Percentiles rank a stretch among this genome's conserved stretches.
phyloP scores from a whole-genome alignment of 83 land plant species.

The Larix sibirica region DNA sequence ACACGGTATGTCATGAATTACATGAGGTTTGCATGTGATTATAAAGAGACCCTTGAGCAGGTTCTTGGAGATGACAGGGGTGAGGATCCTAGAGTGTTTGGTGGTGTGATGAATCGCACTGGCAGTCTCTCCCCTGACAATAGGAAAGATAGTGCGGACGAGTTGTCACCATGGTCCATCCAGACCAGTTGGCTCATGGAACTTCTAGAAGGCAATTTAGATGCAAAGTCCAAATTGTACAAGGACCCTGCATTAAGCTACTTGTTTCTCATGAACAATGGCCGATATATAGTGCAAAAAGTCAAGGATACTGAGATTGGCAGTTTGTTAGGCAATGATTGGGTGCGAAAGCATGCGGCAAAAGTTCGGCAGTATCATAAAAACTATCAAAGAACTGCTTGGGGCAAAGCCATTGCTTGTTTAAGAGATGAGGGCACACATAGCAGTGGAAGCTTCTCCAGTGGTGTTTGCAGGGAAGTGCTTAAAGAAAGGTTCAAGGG shows the following conservation, averaged over 20 bases:
- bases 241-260: constrained; percentile 55
- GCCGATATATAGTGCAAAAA: constrained; percentile 75
- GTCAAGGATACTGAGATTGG: constrained; percentile 64
- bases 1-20: constrained; percentile 91
- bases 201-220: constrained; percentile 57
- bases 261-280: constrained; percentile 87
- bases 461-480: constrained; percentile 50
- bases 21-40: constrained; percentile 71
- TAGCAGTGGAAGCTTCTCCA: constrained; percentile 22
- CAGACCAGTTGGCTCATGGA: constrained; percentile 63
- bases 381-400: constrained; percentile 63
- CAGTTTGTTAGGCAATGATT: constrained; percentile 67
- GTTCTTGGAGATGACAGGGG: constrained; percentile 38
- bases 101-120: not conserved
- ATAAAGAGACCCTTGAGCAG: constrained; percentile 63
- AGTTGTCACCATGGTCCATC: constrained; percentile 21
- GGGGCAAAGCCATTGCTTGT: constrained; percentile 61
- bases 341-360: constrained; percentile 63
- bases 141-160: not conserved
- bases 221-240: constrained; percentile 68
- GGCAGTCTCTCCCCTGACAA: not conserved
- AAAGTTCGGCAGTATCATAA: constrained; percentile 46
- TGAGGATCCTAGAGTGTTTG: not conserved
- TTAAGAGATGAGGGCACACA: constrained; percentile 49
- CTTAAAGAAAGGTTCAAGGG: constrained; percentile 87